Evolutionary conservation across 2,329 filamentous ascomycete genomes (phyloP), one percentile per base, ranked within the genome.

Genomic region (Ophiocordyceps australis): DNA sequence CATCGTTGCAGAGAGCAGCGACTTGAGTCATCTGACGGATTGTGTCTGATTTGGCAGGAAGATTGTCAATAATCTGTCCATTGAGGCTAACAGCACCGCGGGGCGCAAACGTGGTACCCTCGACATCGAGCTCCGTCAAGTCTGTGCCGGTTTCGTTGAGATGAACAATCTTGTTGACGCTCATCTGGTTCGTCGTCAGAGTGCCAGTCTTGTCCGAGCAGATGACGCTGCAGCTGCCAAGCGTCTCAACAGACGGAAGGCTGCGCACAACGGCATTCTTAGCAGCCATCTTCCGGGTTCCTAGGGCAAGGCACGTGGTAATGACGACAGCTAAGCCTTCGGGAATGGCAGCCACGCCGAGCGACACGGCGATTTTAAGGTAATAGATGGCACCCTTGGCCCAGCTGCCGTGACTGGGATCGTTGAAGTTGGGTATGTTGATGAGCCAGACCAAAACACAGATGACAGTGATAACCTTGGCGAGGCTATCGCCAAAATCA

Each of bases 141-240:
- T 69, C 74, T 28, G 58, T 67, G 25, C 81, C 85, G 31, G 66
- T 52, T 37, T 78, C 71, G 40, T 69, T 74, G 38, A 98, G 62
- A 46, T 85, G 81, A 24, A 93, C 79, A 29, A 95, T 57, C 54
- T 86, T 92, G 59, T 74, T 89, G 29, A 94, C 89, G 45, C 89
- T 95, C 89, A 98, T 98, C 55, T 95, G 85, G 57, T 98, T 98
- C 21, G 89, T 98, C 9, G 89, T 98, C 46, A 98, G 57, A 25
- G 89, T 98, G 39, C 89, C 91, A 5, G 89, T 98, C 64, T 98
- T 98, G 62, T 98, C 89, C 4, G 91, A 98, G 61, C 91, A 98
- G 48, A 98, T 94, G 30, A 98, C 85, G 44, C 89, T 98, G 68
- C 89, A 98, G 65, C 89, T 98, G 46, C 89, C 89, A 27, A 98